These are phyloP conservation scores for Ascodesmis nigricans DNA, from an alignment of 495 filamentous ascomycete species.

Conservation along the genomic window DNA sequence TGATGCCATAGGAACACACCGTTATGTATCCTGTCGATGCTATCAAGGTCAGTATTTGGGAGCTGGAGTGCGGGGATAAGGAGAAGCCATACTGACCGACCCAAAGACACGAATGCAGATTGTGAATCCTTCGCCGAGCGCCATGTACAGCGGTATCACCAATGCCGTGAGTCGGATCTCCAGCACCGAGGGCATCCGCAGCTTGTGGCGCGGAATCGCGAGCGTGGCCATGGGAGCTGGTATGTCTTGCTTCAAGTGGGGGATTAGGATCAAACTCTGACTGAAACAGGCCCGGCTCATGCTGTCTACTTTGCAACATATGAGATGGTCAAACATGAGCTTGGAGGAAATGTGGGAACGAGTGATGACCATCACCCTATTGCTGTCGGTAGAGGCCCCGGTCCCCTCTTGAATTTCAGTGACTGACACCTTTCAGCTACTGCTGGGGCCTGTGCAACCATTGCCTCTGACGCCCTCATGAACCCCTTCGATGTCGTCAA, in stretches of 20 bases:
- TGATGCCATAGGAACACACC: constrained; percentile 44
- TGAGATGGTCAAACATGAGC: constrained; percentile 83
- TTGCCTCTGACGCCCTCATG: constrained; percentile 94
- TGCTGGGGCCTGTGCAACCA: constrained; percentile 83
- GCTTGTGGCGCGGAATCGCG: constrained; percentile 88
- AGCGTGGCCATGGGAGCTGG: constrained; percentile 92
- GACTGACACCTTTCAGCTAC: constrained; percentile 33
- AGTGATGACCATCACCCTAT: constrained; percentile 83
- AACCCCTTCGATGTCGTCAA: constrained; percentile 99
- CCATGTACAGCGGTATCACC: constrained; percentile 73
- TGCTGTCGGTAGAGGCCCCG: constrained; percentile 46
- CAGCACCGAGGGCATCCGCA: constrained; percentile 64
- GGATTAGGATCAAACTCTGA: constrained; percentile 3
- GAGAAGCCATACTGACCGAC: constrained; percentile 10
- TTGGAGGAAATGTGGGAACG: constrained; percentile 64
- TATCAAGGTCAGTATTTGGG: constrained; percentile 49
- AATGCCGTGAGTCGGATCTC: constrained; percentile 85
- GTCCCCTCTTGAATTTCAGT: not conserved
- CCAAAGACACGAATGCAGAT: constrained; percentile 99
- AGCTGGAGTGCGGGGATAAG: not conserved
- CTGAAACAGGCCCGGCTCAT: constrained; percentile 60
- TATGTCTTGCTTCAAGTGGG: constrained; percentile 25
- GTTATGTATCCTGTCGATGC: constrained; percentile 98
- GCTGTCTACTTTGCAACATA: constrained; percentile 97
- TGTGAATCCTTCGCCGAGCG: constrained; percentile 62